Percentiles rank a stretch among this genome's conserved stretches.
Conservation (phyloP, 2,329 filamentous ascomycete genomes). For the Pseudogymnoascus destructans region DNA sequence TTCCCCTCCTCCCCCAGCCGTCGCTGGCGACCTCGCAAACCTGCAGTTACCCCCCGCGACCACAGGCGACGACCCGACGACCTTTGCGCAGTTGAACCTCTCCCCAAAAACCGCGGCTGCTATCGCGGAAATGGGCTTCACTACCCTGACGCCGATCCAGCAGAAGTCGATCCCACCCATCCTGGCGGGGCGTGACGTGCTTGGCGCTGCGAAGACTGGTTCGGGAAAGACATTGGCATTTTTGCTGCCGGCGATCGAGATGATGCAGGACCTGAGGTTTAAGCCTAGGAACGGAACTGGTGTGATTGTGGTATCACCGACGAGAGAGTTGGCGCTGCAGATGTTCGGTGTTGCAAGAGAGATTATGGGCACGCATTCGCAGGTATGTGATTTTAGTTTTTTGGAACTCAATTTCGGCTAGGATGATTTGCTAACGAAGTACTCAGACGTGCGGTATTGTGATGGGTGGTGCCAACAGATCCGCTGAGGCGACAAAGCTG, state of each 20-base stretch:
- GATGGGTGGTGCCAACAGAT: constrained; percentile 84
- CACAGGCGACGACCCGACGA: constrained; percentile 55
- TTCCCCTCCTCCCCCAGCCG: not conserved
- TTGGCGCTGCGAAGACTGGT: constrained; percentile 91
- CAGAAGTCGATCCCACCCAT: constrained; percentile 74
- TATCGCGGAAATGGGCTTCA: constrained; percentile 77
- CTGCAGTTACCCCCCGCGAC: constrained; percentile 27
- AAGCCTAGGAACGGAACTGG: constrained; percentile 91
- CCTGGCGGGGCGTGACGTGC: constrained; percentile 78
- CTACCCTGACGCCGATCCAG: constrained; percentile 93
- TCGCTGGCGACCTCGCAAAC: not conserved
- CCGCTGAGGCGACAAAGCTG: constrained; percentile 88
- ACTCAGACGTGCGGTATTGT: constrained; percentile 74
- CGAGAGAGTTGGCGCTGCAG: constrained; percentile 83
- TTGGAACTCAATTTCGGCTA: not conserved
- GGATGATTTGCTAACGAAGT: not conserved
- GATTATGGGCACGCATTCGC: constrained; percentile 86
- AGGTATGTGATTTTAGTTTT: constrained; percentile 25
- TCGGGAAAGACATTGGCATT: constrained; percentile 94
- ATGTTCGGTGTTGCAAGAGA: constrained; percentile 93
- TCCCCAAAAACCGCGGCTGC: constrained; percentile 82
- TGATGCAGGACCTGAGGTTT: constrained; percentile 79
- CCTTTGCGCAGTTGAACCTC: constrained; percentile 50
- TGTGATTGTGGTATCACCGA: constrained; percentile 85
- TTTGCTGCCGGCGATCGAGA: constrained; percentile 85